These are phyloP conservation scores for Salix caprea DNA, from an alignment of 345 rosid species.

Conservation along the genomic window DNA sequence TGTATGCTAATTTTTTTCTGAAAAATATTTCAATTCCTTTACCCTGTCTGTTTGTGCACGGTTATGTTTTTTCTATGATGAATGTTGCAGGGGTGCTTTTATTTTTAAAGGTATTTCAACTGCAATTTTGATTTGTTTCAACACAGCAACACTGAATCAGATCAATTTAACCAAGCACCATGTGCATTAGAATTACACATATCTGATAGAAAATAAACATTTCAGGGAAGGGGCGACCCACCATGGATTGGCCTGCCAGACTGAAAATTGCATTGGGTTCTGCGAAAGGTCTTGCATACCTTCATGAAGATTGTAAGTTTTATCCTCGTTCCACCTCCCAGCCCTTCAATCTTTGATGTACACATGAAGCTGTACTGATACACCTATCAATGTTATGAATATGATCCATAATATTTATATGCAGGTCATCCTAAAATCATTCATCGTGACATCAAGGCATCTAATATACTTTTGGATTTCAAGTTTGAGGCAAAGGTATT, in stretches of 20 bases:
- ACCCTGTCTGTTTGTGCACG: neutral
- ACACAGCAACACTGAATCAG: too few relatives aligned
- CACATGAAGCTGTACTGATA: neutral
- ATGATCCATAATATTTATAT: neutral
- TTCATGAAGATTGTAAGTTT: constrained; percentile 92
- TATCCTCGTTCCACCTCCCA: neutral
- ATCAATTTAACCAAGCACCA: too few relatives aligned
- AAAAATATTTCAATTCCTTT: neutral
- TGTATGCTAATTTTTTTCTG: neutral
- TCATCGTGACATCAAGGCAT: constrained; percentile 88
- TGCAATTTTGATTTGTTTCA: too few relatives aligned
- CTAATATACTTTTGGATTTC: constrained; percentile 80
- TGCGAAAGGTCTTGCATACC: constrained; percentile 90
- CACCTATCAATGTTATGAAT: neutral
- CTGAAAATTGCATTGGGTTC: constrained; percentile 80
- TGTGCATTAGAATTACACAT: neutral
- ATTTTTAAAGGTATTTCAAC: neutral
- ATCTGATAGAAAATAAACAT: constrained; percentile 9
- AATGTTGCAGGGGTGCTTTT: neutral
- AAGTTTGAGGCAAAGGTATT: constrained; percentile 85
- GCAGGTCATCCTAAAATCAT: constrained; percentile 91
- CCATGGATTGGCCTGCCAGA: constrained; percentile 73
- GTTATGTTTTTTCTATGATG: neutral
- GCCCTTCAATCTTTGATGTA: neutral
- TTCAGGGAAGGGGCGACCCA: constrained; percentile 68